These are phyloP conservation scores for Aspergillus mulundensis DNA, from an alignment of 495 filamentous ascomycete genomes.

Conservation along the genomic window DNA sequence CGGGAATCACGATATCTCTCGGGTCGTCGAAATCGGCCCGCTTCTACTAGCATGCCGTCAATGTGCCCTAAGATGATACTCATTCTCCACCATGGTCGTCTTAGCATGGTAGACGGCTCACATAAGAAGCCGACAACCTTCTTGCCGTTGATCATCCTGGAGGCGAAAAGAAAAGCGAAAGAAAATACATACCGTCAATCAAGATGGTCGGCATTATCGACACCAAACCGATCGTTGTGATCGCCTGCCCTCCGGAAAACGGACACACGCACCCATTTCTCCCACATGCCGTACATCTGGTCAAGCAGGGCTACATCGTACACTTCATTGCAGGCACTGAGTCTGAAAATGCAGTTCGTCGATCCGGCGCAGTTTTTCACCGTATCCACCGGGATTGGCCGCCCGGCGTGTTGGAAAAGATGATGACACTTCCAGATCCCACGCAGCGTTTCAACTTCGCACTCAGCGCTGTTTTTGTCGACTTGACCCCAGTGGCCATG, in stretches of 20 bases:
- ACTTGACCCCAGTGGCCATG: background rate
- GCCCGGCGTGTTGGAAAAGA: background rate
- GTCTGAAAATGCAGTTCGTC: background rate
- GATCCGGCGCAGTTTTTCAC: slow-evolving; percentile 4
- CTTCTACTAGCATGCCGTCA: background rate
- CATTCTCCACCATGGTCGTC: background rate
- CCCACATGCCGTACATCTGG: background rate
- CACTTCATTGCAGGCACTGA: slow-evolving; percentile 5
- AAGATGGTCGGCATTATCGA: background rate
- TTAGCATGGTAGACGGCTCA: background rate
- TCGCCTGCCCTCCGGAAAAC: background rate
- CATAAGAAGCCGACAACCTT: background rate
- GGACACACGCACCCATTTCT: slow-evolving; percentile 3
- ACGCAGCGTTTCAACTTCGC: background rate
- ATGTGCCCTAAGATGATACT: background rate
- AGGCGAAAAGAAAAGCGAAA: background rate
- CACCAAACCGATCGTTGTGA: slow-evolving; percentile 1
- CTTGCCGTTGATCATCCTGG: background rate
- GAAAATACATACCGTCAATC: background rate
- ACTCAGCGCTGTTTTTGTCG: slow-evolving; percentile 1
- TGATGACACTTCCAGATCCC: background rate
- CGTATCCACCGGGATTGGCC: background rate
- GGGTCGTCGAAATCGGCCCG: too few relatives aligned
- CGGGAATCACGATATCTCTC: too few relatives aligned
- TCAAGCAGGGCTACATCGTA: background rate